A percentile compares a stretch with the other conserved stretches of the same genome.
phyloP scores from a whole-genome alignment of 495 filamentous ascomycete species.

The Penicillium pancosmium region DNA sequence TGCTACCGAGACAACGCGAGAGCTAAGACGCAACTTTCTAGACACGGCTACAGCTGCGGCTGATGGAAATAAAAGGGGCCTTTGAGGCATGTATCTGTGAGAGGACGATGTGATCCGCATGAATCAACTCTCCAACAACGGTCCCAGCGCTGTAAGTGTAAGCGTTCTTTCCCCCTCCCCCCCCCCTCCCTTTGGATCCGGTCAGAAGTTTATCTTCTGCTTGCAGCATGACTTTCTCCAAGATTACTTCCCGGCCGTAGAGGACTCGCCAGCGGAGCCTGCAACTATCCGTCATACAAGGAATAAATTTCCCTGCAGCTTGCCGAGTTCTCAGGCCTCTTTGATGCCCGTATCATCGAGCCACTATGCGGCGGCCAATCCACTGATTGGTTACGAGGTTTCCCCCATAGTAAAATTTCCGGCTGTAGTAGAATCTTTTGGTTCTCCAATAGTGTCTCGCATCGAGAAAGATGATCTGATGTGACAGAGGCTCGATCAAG shows the following conservation, averaged over 20 bases:
- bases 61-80: conserved; percentile 4
- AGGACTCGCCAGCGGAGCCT: conserved; percentile 28
- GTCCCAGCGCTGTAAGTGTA: conserved; percentile 1
- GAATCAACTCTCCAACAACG: neutral
- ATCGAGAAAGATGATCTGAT: neutral
- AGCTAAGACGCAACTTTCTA: conserved; percentile 3
- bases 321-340: conserved; percentile 44
- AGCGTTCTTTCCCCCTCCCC: conserved; percentile 9
- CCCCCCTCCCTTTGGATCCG: conserved; percentile 5
- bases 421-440: conserved; percentile 25
- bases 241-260: conserved; percentile 6
- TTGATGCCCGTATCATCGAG: conserved; percentile 34
- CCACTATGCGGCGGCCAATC: conserved; percentile 9
- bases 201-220: conserved; percentile 32
- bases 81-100: conserved; percentile 6
- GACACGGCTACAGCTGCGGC: neutral
- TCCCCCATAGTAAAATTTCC: conserved; percentile 26
- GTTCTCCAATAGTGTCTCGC: neutral
- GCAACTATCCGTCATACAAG: conserved; percentile 38
- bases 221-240: conserved; percentile 10
- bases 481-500: neutral
- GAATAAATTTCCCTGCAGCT: conserved; percentile 37
- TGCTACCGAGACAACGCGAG: conserved; percentile 2
- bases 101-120: neutral
- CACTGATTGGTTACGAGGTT: conserved; percentile 25